Conservation (phyloP, 2,329 filamentous ascomycete genomes). For the Fusarium sp. region DNA sequence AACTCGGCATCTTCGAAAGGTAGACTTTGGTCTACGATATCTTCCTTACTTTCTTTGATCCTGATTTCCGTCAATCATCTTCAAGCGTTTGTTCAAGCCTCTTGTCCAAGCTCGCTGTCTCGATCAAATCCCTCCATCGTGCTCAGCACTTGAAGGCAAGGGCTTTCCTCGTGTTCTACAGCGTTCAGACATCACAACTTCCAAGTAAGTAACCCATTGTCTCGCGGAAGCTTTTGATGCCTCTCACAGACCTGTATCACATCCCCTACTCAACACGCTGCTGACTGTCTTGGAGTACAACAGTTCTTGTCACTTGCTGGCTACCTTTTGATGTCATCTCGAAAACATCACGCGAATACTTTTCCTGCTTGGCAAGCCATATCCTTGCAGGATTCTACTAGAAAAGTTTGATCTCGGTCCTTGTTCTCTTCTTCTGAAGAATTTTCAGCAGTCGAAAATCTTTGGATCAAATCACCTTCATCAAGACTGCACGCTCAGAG, state of each 20-base stretch:
- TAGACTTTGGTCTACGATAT: not conserved
- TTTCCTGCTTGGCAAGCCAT: not conserved
- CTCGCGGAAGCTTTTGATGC: not conserved
- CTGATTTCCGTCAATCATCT: too few species aligned
- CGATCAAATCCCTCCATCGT: not conserved
- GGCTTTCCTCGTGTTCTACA: not conserved
- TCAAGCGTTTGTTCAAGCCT: too few species aligned
- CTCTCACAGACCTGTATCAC: not conserved
- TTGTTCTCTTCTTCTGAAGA: not conserved
- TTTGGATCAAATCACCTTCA: not conserved
- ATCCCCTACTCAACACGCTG: not conserved
- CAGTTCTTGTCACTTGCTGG: not conserved
- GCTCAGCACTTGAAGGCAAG: not conserved
- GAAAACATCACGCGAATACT: not conserved
- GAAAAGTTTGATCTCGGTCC: not conserved
- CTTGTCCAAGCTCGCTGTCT: not conserved
- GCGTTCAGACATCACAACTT: too few species aligned
- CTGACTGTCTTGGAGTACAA: not conserved
- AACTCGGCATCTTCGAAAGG: not conserved
- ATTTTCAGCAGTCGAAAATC: not conserved
- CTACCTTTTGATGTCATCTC: not conserved
- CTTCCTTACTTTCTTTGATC: not conserved
- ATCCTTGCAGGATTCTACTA: not conserved
- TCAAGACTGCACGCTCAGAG: not conserved
- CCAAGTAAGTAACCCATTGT: not conserved